Percentiles rank a stretch among this genome's conserved stretches.
Evolutionary conservation across 768 basidiomycete genomes (phyloP).

Genomic region (Suillus alpinus): DNA sequence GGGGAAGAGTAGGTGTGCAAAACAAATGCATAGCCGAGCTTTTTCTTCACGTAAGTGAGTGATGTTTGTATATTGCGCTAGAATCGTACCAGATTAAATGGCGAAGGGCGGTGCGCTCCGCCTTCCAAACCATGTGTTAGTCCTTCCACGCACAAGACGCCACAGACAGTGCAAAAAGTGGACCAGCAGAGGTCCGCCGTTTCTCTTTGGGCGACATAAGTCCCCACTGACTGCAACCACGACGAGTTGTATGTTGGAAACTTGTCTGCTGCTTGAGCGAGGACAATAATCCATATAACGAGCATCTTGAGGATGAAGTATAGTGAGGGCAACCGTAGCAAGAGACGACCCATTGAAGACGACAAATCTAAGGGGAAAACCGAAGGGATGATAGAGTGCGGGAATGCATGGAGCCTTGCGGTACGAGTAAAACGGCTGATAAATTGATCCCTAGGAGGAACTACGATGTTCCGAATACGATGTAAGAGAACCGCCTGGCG

Average conservation of each 20-base stretch:
- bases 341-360: slow-evolving; percentile 53
- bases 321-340: slow-evolving; percentile 61
- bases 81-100: slow-evolving; percentile 66
- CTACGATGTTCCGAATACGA: slow-evolving; percentile 75
- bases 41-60: slow-evolving; percentile 9
- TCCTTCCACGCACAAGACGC: slow-evolving; percentile 61
- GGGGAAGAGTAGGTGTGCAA: slow-evolving; percentile 73
- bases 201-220: slow-evolving; percentile 47
- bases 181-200: slow-evolving; percentile 71
- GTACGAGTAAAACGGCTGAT: slow-evolving; percentile 18
- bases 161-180: slow-evolving; percentile 68
- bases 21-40: slow-evolving; percentile 79
- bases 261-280: slow-evolving; percentile 52
- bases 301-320: slow-evolving; percentile 59
- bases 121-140: slow-evolving; percentile 71
- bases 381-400: slow-evolving; percentile 29
- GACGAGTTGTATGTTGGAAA: slow-evolving; percentile 33
- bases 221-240: slow-evolving; percentile 35
- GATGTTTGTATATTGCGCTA: slow-evolving; percentile 8
- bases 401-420: slow-evolving; percentile 21
- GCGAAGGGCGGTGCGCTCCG: slow-evolving; percentile 50
- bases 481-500: slow-evolving; percentile 65
- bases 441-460: slow-evolving; percentile 50
- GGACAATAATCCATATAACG: slow-evolving; percentile 53
- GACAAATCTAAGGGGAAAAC: slow-evolving; percentile 67